Base-by-base conservation (phyloP, 371 early-diverging fungal species). In the Mortierella sp. region DNA sequence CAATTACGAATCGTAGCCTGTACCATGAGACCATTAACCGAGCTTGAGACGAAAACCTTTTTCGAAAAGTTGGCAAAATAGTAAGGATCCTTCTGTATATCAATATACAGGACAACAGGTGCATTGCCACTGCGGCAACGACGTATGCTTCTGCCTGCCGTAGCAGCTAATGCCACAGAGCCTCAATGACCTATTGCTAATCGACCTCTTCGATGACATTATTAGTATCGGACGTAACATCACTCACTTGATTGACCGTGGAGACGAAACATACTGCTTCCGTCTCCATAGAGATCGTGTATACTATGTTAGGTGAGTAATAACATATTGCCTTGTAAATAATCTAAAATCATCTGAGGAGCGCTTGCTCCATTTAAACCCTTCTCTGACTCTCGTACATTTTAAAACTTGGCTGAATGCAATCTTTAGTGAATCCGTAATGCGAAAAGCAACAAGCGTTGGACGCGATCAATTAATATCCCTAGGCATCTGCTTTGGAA, bases 1-100 rank as follows among this genome's bases (percentile, higher is more conserved):
- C 28, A 39, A 18, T 49, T 16, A 47, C 35, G 18, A 64, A 14
- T 43, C 43, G 22, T 51, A 51, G 18, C 26, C 39, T 60, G 52
- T 26, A 35, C 35, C 61, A 98, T 98, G 98, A 89, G 98, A 59
- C 97, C 97, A 9, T 88, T 98, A 59, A 97, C 97, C 47, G 95
- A 96, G 77, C 95, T 96, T 78, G 98, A 98, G 86, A 97, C 97
- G 54, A 96, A 96, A 73, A 94, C 94, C 40, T 90, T 98, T 68
- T 98, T 98, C 75, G 96, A 97, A 83, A 98, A 98, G 87, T 90
- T 98, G 63, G 92, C 98, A 51, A 97, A 97, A 90, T 97, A 97
- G 96, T 97, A 92, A 74, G 92, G 70, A 22, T 58, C 24, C 45
- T 45, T 45, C 18, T 12, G 16, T 16, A 12, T 12, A 40, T 12